Conservation (phyloP, 805 yeast genomes). For the Sungouiella thailandica region DNA sequence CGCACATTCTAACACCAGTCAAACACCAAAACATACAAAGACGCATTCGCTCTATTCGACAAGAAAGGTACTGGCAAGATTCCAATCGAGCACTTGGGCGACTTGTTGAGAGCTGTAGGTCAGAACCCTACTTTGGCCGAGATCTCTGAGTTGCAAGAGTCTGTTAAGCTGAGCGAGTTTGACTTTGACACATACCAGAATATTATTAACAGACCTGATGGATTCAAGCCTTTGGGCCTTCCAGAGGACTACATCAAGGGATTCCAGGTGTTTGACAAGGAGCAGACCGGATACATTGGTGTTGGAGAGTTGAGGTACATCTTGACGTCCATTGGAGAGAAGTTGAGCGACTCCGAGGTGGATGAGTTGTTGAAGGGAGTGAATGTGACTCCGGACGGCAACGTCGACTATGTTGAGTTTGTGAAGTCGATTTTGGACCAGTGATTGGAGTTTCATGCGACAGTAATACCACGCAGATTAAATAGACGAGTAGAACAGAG, state of each 20-base stretch:
- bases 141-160: conserved; percentile 46
- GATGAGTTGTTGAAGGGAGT: conserved; percentile 96
- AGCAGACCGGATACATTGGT: conserved; percentile 90
- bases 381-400: conserved; percentile 87
- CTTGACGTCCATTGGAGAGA: conserved; percentile 93
- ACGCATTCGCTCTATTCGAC: conserved; percentile 95
- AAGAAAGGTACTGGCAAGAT: conserved; percentile 93
- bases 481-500: neutral
- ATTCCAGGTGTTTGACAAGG: conserved; percentile 97
- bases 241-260: conserved; percentile 86
- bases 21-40: conserved; percentile 56
- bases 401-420: conserved; percentile 91
- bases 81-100: conserved; percentile 80
- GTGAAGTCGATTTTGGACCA: conserved; percentile 92
- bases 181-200: conserved; percentile 74
- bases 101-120: conserved; percentile 92
- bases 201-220: conserved; percentile 80
- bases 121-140: conserved; percentile 96
- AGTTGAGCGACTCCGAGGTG: conserved; percentile 83
- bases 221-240: conserved; percentile 81
- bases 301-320: conserved; percentile 96
- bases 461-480: too few relatives aligned
- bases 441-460: too few relatives aligned
- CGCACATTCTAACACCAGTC: conserved; percentile 19
- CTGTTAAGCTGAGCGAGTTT: conserved; percentile 44